phyloP scores from a whole-genome alignment of 345 rosid species.

The Camelina laxa region DNA sequence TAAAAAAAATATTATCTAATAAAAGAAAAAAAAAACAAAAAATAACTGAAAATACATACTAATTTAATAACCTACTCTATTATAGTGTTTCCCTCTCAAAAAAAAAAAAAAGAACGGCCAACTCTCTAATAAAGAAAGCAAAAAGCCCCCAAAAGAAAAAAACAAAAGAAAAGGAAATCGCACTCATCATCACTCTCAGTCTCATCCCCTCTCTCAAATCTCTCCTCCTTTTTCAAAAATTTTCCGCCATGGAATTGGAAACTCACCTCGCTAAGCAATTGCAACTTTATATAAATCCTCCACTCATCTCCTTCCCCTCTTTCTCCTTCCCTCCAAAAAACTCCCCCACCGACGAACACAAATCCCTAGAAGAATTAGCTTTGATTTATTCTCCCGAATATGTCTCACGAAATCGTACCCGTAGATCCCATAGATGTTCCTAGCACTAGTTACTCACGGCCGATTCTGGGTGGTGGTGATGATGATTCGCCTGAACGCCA shows the following conservation, averaged over 20 bases:
- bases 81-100: too few species aligned
- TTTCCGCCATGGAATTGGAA: conserved; percentile 49
- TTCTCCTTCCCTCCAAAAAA: conserved; percentile 34
- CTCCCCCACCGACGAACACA: conserved; percentile 20
- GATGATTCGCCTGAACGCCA: conserved; percentile 32
- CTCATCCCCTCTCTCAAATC: conserved; percentile 6
- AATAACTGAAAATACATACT: too few species aligned
- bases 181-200: conserved; percentile 30
- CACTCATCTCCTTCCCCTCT: conserved; percentile 10
- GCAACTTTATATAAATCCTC: conserved; percentile 29
- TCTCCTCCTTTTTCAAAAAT: conserved; percentile 24
- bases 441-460: conserved; percentile 42
- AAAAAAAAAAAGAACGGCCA: neutral
- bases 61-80: neutral
- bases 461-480: conserved; percentile 8
- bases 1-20: too few species aligned
- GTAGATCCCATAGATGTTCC: conserved; percentile 57
- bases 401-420: conserved; percentile 71
- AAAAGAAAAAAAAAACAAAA: neutral
- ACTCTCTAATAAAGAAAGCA: conserved; percentile 24
- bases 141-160: conserved; percentile 11
- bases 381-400: conserved; percentile 16
- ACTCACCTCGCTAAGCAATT: conserved; percentile 49
- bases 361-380: conserved; percentile 16
- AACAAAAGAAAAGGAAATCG: conserved; percentile 28